Evolutionary conservation across 1,284 basidiomycete genomes (phyloP), one percentile per base, ranked within the genome.

Genomic region (Ustilago trichophora): DNA sequence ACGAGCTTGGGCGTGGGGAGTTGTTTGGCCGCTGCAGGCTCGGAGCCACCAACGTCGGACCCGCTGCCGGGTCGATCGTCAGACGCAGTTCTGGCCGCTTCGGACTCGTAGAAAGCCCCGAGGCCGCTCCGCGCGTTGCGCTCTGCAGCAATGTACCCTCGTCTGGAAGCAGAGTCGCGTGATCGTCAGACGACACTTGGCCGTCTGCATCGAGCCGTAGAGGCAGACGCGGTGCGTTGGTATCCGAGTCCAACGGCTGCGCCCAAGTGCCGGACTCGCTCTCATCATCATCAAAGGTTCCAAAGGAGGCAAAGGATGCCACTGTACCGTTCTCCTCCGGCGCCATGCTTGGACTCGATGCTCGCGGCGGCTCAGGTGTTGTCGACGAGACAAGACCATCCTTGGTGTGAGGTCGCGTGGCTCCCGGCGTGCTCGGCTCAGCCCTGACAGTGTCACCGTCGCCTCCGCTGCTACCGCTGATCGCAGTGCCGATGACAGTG

Each of bases 241-340:
- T 48, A 29, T 64, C 63, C 13, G 72, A 38, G 29, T 77, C 69
- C 24, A 77, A 55, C n/a, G 75, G 75, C 43, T 75, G 75, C n/a
- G 75, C 73, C 76, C 76, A 77, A 5, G 76, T 77, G 6, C 76
- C 76, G 2, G 69, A 72, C 38, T 71, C 73, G 53, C 51, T 56
- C 47, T 75, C 74, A 25, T 73, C 66, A 29, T 77, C 76, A 29
- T 68, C 76, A 44, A 74, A 76, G n/a, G 51, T 58, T 8, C 58
- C 70, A 34, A 75, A 75, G 16, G 69, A 69, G 10, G 62, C 58
- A 24, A 65, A 73, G 13, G 72, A 73, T 7, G 64, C 62, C 32
- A 70, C 58, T 1, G 73, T 72, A 6, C 69, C 73, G 31, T 62
- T 62, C 29, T 59, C 74, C n/a, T 67, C 69, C 4, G 69, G 65